A percentile compares a stretch with the other conserved stretches of the same genome.
Conservation (phyloP, 768 basidiomycete species). For the Xanthoconium purpureum region DNA sequence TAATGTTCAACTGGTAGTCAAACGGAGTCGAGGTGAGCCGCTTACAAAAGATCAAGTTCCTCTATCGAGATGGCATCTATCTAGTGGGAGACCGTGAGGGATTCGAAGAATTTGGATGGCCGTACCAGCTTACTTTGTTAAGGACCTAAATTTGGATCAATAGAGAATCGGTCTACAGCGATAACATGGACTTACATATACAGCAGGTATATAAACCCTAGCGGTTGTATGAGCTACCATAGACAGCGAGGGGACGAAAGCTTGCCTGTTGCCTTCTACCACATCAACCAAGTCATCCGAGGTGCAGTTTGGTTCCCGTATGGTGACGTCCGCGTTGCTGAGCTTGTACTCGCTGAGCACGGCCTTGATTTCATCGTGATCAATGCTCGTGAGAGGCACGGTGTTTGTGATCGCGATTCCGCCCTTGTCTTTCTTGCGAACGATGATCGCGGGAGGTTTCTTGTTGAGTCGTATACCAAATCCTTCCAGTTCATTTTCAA, state of each 20-base stretch:
- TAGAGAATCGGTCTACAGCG: neutral
- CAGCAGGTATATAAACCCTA: conserved; percentile 89
- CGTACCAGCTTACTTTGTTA: conserved; percentile 61
- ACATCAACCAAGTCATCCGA: conserved; percentile 97
- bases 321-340: conserved; percentile 86
- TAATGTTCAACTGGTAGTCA: neutral
- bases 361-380: conserved; percentile 95
- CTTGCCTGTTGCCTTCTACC: conserved; percentile 87
- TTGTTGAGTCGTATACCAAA: conserved; percentile 98
- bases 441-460: conserved; percentile 80
- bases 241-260: neutral
- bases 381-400: conserved; percentile 92
- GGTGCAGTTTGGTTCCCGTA: conserved; percentile 88
- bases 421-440: conserved; percentile 87
- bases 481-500: conserved; percentile 93
- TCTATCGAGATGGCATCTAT: conserved; percentile 99
- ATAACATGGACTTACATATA: conserved; percentile 61
- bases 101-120: neutral
- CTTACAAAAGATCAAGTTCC: conserved; percentile 86
- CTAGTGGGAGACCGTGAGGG: conserved; percentile 35
- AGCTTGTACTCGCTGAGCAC: conserved; percentile 90
- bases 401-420: conserved; percentile 94
- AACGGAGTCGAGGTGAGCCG: conserved; percentile 4
- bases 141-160: conserved; percentile 49
- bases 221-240: conserved; percentile 1